phyloP scores from a whole-genome alignment of 768 basidiomycete genomes.

The Kwoniella heveanensis region DNA sequence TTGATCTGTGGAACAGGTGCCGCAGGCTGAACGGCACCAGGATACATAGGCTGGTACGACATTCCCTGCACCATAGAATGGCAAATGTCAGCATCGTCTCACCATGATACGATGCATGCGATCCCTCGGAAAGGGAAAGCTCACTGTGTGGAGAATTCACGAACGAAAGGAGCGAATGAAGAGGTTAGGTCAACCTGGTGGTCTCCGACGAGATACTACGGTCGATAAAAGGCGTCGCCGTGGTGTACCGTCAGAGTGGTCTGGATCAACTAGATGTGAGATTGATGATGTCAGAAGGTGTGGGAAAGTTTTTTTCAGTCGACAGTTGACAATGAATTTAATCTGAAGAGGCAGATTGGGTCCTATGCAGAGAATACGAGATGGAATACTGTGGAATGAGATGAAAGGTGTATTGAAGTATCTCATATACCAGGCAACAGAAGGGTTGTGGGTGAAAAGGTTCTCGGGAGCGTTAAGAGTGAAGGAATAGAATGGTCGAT shows the following conservation, averaged over 20 bases:
- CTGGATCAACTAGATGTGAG: not conserved
- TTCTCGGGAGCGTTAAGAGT: not conserved
- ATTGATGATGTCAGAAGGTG: not conserved
- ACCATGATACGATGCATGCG: not conserved
- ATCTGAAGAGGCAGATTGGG: not conserved
- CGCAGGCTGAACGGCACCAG: not conserved
- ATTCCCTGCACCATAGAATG: too few species aligned
- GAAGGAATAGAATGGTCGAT: not conserved
- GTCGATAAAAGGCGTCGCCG: not conserved
- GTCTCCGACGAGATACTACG: too few species aligned
- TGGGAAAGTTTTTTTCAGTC: too few species aligned
- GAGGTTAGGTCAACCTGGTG: too few species aligned
- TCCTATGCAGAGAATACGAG: not conserved
- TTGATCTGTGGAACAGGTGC: not conserved
- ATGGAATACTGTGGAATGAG: not conserved
- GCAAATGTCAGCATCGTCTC: not conserved
- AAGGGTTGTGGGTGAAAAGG: not conserved
- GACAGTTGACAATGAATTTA: too few species aligned
- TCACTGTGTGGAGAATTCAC: too few species aligned
- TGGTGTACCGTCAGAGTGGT: not conserved
- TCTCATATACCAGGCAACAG: not conserved
- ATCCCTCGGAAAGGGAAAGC: not conserved
- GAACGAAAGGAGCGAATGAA: too few species aligned
- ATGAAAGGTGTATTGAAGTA: not conserved
- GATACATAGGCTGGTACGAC: not conserved